Conservation (phyloP, 1,284 basidiomycete genomes). For the Cerrena zonata region DNA sequence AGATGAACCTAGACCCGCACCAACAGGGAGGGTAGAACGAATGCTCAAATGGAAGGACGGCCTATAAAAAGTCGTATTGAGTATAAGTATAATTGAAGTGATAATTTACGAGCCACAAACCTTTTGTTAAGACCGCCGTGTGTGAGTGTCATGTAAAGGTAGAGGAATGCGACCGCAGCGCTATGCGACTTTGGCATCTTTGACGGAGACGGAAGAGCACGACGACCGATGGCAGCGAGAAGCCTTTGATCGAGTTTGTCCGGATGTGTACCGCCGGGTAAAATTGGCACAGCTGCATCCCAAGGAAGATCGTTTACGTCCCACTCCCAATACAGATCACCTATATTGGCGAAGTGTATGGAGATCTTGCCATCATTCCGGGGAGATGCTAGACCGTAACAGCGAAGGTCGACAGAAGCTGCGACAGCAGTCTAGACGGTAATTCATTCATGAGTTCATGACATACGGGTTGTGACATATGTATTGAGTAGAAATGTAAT, state of each 20-base stretch:
- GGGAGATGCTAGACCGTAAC: conserved; percentile 81
- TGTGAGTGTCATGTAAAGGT: conserved; percentile 84
- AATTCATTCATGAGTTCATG: conserved; percentile 7
- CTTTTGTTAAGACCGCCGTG: conserved; percentile 38
- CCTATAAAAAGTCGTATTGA: conserved; percentile 30
- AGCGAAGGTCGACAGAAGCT: conserved; percentile 90
- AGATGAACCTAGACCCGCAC: conserved; percentile 96
- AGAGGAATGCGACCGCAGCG: conserved; percentile 83
- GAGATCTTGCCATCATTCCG: conserved; percentile 72
- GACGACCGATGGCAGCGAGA: conserved; percentile 59
- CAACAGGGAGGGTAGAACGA: conserved; percentile 93
- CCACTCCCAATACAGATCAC: conserved; percentile 78
- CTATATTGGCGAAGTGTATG: conserved; percentile 79
- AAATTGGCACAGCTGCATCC: conserved; percentile 59
- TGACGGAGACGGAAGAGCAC: conserved; percentile 42
- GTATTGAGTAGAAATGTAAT: neutral
- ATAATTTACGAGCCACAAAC: conserved; percentile 32
- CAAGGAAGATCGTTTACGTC: conserved; percentile 80
- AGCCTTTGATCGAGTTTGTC: conserved; percentile 67
- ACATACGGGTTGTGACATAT: neutral
- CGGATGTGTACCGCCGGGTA: conserved; percentile 51
- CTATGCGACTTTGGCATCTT: conserved; percentile 50
- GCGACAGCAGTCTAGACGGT: conserved; percentile 82
- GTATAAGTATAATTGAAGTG: neutral
- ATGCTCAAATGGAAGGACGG: conserved; percentile 75